phyloP scores from a whole-genome alignment of 306 rosid species.

The Cicer judaicum region DNA sequence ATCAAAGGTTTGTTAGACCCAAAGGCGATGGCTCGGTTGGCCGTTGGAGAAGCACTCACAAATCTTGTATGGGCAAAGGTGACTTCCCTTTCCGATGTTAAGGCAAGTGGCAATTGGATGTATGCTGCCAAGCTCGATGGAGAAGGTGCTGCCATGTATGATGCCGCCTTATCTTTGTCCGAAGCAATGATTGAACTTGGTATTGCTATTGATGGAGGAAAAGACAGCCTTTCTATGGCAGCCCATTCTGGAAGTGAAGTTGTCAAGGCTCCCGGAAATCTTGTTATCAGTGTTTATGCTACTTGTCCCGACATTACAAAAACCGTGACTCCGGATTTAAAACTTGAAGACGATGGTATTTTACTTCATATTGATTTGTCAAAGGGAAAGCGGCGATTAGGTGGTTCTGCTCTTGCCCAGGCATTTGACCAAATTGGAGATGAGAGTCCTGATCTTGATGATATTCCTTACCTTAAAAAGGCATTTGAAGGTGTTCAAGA shows the following conservation, averaged over 20 bases:
- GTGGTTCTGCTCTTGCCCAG: slow-evolving; percentile 93
- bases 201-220: slow-evolving; percentile 93
- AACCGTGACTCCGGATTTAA: slow-evolving; percentile 87
- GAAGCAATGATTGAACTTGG: slow-evolving; percentile 91
- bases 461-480: slow-evolving; percentile 74
- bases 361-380: slow-evolving; percentile 80
- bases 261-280: slow-evolving; percentile 94
- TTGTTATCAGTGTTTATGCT: slow-evolving; percentile 86
- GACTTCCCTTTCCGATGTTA: slow-evolving; percentile 84
- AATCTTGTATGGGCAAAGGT: slow-evolving; percentile 95
- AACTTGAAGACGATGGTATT: slow-evolving; percentile 77
- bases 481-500: slow-evolving; percentile 83
- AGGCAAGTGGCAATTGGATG: slow-evolving; percentile 97
- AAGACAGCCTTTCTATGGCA: slow-evolving; percentile 95
- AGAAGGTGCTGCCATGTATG: slow-evolving; percentile 93
- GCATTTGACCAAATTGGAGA: slow-evolving; percentile 87
- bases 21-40: slow-evolving; percentile 93
- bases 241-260: slow-evolving; percentile 81
- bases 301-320: slow-evolving; percentile 93
- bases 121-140: slow-evolving; percentile 95
- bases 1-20: slow-evolving; percentile 86
- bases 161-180: slow-evolving; percentile 74
- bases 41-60: slow-evolving; percentile 95
- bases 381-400: slow-evolving; percentile 78
- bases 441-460: slow-evolving; percentile 79